These are phyloP conservation scores for Mimosa pudica DNA, from an alignment of 306 rosid species.

Conservation along the genomic window DNA sequence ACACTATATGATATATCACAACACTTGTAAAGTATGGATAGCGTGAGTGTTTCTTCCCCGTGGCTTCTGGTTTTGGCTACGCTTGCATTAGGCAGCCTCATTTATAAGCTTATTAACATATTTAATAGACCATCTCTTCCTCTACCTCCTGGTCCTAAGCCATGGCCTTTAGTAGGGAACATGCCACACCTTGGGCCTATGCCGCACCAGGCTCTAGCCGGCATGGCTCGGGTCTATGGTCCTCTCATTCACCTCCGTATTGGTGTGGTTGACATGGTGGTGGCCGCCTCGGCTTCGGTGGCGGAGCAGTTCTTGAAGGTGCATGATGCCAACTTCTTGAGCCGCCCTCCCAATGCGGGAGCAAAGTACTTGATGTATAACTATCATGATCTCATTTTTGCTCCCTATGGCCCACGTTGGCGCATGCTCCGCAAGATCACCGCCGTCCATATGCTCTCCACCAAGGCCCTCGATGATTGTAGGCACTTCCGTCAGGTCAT, in stretches of 20 bases:
- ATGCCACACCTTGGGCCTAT: background rate
- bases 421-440: slow-evolving; percentile 3
- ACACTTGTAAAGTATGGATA: background rate
- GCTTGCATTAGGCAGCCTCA: background rate
- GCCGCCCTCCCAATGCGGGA: background rate
- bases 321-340: slow-evolving; percentile 1
- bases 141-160: background rate
- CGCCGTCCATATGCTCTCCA: slow-evolving; percentile 1
- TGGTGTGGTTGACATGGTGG: background rate
- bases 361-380: slow-evolving; percentile 7
- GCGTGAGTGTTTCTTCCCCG: background rate
- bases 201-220: background rate
- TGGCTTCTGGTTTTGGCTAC: background rate
- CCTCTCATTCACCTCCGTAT: background rate
- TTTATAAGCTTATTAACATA: background rate
- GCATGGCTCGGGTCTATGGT: background rate
- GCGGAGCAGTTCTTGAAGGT: slow-evolving; percentile 11
- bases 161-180: background rate
- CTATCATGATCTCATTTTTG: background rate
- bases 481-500: background rate
- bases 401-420: slow-evolving; percentile 5
- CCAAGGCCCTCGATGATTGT: background rate
- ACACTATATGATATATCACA: too few relatives aligned
- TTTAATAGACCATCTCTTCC: background rate
- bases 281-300: background rate